Evolutionary conservation across 306 rosid genomes (phyloP).

Genomic region (Chamaecrista fasciculata): DNA sequence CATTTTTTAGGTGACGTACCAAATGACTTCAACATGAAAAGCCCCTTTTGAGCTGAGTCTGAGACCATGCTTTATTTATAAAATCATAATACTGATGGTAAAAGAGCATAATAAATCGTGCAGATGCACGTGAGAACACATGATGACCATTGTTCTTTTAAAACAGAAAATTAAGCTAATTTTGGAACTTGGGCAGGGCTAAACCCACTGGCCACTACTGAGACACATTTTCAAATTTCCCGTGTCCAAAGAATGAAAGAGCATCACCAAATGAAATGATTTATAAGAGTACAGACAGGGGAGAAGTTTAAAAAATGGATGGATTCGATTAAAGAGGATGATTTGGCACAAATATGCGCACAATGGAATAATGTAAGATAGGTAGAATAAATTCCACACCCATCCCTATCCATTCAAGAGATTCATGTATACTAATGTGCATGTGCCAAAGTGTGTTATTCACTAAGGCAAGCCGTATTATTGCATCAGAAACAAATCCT

Average conservation of each 20-base stretch:
- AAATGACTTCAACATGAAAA: slow-evolving; percentile 1
- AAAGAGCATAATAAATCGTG: slow-evolving; percentile 29
- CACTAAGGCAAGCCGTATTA: background rate
- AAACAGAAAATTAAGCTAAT: slow-evolving; percentile 13
- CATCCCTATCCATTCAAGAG: slow-evolving; percentile 20
- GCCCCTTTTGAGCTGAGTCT: slow-evolving; percentile 15
- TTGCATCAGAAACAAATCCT: slow-evolving; percentile 1
- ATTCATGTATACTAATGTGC: background rate
- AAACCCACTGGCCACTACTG: background rate
- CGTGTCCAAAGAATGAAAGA: background rate
- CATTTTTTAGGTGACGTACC: background rate
- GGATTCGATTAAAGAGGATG: background rate
- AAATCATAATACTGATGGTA: slow-evolving; percentile 16
- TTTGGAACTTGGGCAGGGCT: background rate
- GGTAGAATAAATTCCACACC: background rate
- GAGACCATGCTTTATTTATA: slow-evolving; percentile 9
- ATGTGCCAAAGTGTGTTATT: background rate
- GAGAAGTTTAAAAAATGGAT: background rate
- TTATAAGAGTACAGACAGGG: background rate
- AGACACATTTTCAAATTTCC: background rate
- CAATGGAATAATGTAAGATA: background rate
- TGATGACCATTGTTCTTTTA: slow-evolving; percentile 37
- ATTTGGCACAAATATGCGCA: background rate
- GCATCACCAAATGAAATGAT: background rate
- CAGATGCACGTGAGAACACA: slow-evolving; percentile 45